phyloP scores from a whole-genome alignment of 1,139 yeast genomes.

The Kodamaea fungicola region DNA sequence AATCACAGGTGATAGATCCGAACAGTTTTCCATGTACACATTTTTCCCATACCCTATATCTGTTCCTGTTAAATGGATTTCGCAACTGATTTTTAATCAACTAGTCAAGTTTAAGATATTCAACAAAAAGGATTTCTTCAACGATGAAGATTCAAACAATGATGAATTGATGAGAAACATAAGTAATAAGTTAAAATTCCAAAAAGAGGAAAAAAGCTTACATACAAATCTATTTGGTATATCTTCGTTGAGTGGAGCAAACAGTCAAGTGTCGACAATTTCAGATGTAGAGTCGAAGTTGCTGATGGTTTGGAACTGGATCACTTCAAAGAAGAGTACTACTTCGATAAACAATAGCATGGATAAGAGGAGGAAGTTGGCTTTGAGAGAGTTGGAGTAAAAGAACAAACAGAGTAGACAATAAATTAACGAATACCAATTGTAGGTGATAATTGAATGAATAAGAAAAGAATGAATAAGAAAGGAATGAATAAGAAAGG shows the following conservation, averaged over 20 bases:
- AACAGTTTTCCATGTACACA: constrained; percentile 39
- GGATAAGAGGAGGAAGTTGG: constrained; percentile 43
- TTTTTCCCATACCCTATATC: constrained; percentile 46
- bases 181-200: constrained; percentile 15
- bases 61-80: constrained; percentile 19
- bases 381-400: constrained; percentile 39
- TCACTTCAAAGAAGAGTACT: constrained; percentile 13
- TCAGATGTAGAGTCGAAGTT: constrained; percentile 23
- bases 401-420: neutral
- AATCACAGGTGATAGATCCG: constrained; percentile 38
- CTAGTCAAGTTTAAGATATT: constrained; percentile 23
- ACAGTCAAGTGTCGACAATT: constrained; percentile 26
- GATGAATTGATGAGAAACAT: constrained; percentile 6
- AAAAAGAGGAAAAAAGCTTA: constrained; percentile 25
- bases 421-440: too few species aligned
- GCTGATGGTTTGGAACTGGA: constrained; percentile 26
- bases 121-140: constrained; percentile 24
- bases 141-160: constrained; percentile 22
- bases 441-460: too few species aligned
- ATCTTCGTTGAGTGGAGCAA: constrained; percentile 41
- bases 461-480: too few species aligned
- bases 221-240: constrained; percentile 38
- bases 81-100: constrained; percentile 17
- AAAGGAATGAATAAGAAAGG: too few species aligned
- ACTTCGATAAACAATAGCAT: constrained; percentile 23